Conservation (phyloP, 2,329 filamentous ascomycete genomes). For the Verticillium nubilum region DNA sequence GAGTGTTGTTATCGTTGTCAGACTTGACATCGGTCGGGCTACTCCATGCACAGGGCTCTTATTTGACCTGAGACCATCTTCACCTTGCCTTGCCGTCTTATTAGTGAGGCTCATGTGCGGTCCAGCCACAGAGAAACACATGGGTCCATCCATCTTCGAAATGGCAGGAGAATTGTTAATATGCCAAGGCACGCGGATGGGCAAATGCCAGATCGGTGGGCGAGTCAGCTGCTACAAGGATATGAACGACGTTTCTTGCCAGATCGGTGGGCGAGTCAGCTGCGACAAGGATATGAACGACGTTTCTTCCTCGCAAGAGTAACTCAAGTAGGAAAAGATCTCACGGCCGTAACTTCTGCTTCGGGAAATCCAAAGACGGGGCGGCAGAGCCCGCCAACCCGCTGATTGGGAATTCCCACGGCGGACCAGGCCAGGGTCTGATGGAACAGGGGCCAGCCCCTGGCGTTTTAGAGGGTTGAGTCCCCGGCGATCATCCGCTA, state of each 20-base stretch:
- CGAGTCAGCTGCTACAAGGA: background rate
- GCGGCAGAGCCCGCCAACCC: background rate
- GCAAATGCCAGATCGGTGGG: background rate
- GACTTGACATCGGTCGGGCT: no score
- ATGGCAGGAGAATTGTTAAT: background rate
- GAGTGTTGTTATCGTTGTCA: no score
- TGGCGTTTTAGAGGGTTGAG: background rate
- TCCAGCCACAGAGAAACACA: background rate
- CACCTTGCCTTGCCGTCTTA: background rate
- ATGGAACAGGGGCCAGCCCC: background rate
- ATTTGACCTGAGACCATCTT: background rate
- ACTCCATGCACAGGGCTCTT: no score
- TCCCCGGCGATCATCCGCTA: background rate
- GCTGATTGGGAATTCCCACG: background rate
- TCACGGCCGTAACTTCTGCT: background rate
- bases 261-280: background rate
- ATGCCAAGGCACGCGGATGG: background rate
- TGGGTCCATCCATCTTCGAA: background rate
- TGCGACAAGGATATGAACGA: background rate
- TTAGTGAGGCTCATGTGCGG: background rate
- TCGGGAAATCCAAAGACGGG: background rate
- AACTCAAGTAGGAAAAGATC: background rate
- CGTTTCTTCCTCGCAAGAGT: background rate
- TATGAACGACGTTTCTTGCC: background rate
- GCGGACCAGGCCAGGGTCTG: background rate